Percentiles rank a stretch among this genome's conserved stretches.
Evolutionary conservation across 208 protist genomes (phyloP).

Genomic region (Leishmania tropica): DNA sequence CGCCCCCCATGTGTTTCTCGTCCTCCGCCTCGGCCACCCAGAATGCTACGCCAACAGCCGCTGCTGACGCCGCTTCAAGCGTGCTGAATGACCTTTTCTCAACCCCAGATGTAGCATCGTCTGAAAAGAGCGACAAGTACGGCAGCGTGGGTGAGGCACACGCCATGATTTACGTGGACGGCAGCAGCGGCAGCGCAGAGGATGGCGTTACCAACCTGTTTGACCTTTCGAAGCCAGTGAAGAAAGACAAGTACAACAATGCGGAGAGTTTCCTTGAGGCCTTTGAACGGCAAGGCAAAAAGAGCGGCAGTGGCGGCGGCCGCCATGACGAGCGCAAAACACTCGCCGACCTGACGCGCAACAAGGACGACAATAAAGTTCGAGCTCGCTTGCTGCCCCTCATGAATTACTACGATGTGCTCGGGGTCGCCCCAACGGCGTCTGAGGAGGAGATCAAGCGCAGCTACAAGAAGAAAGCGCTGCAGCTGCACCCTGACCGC

Average conservation of each 20-base stretch:
- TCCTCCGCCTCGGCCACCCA: neutral
- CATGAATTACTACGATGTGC: slow-evolving; percentile 93
- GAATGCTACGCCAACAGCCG: slow-evolving; percentile 1
- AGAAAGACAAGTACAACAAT: slow-evolving; percentile 50
- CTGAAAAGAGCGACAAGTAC: neutral
- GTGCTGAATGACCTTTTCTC: slow-evolving; percentile 46
- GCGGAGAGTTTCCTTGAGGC: slow-evolving; percentile 65
- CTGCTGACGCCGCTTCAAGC: slow-evolving; percentile 4
- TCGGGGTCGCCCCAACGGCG: slow-evolving; percentile 76
- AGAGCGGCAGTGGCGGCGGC: slow-evolving; percentile 1
- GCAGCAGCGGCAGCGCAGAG: neutral
- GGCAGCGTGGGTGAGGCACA: neutral
- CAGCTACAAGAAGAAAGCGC: slow-evolving; percentile 84
- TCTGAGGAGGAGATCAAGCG: slow-evolving; percentile 72
- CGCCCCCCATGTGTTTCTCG: slow-evolving; percentile 4
- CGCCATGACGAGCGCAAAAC: slow-evolving; percentile 29
- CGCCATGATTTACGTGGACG: slow-evolving; percentile 40
- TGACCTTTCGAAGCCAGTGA: slow-evolving; percentile 61
- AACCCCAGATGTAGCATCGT: neutral
- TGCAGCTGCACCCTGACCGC: slow-evolving; percentile 88
- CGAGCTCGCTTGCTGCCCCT: slow-evolving; percentile 74
- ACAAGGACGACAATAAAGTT: slow-evolving; percentile 77
- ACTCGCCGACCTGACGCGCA: slow-evolving; percentile 58
- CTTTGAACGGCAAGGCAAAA: slow-evolving; percentile 70
- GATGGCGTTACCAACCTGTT: slow-evolving; percentile 53